Conservation (phyloP, 2,329 filamentous ascomycete genomes). For the Exophiala bonariae region DNA sequence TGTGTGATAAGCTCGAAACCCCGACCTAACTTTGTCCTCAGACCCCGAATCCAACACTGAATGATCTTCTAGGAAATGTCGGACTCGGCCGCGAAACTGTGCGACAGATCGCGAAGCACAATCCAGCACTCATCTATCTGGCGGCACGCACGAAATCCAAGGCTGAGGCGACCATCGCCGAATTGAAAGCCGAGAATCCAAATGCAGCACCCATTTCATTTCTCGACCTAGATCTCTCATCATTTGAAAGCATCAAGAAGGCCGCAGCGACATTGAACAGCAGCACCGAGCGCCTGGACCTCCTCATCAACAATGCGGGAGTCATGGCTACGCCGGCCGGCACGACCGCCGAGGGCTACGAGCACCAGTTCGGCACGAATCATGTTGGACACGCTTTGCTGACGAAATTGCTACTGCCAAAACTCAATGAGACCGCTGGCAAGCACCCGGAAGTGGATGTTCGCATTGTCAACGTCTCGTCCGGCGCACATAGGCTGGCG, state of each 20-base stretch:
- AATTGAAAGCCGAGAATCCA: conserved; percentile 32
- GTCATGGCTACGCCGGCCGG: conserved; percentile 27
- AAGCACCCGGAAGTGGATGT: conserved; percentile 30
- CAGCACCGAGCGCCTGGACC: conserved; percentile 14
- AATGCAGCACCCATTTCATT: conserved; percentile 33
- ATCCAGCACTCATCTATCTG: conserved; percentile 48
- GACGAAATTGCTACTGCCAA: conserved; percentile 29
- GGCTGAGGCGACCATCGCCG: conserved; percentile 34
- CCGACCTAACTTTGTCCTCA: not conserved
- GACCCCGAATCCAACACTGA: not conserved
- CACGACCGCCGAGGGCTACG: conserved; percentile 31
- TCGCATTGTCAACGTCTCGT: conserved; percentile 19
- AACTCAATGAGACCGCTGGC: conserved; percentile 26
- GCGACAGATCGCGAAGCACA: conserved; percentile 43
- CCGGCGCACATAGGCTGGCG: conserved; percentile 20
- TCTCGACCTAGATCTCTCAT: conserved; percentile 48
- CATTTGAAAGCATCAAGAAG: conserved; percentile 42
- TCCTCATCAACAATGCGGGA: conserved; percentile 33
- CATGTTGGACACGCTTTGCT: conserved; percentile 30
- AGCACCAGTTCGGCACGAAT: conserved; percentile 35
- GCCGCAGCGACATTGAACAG: conserved; percentile 36
- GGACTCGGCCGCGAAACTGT: conserved; percentile 49
- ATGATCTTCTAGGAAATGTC: too few relatives aligned
- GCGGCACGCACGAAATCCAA: conserved; percentile 38
- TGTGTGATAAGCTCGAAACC: not conserved